A percentile compares a stretch with the other conserved stretches of the same genome.
These are phyloP conservation scores for Komagataella mondaviorum DNA, from an alignment of 805 yeast genomes.

Conservation along the genomic window DNA sequence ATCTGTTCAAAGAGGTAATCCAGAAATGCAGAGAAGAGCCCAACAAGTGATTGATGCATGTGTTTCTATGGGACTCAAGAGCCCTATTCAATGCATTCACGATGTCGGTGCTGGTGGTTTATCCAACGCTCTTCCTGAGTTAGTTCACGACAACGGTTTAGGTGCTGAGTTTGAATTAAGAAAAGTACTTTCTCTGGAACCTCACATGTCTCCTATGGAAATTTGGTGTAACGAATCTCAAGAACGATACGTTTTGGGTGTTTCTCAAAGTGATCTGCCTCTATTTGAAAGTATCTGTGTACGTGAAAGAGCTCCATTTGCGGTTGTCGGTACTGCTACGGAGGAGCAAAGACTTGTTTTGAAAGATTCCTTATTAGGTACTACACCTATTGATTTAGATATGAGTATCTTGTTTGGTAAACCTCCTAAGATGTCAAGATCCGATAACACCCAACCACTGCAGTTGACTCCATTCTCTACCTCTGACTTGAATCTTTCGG, in stretches of 20 bases:
- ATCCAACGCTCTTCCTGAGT: constrained; percentile 93
- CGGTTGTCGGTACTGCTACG: constrained; percentile 92
- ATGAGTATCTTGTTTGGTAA: constrained; percentile 94
- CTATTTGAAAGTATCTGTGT: constrained; percentile 68
- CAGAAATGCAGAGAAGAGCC: constrained; percentile 98
- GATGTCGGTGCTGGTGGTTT: constrained; percentile 99
- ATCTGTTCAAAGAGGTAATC: constrained; percentile 98
- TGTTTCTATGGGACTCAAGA: constrained; percentile 58
- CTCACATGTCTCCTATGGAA: constrained; percentile 99
- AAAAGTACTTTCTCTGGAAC: constrained; percentile 80
- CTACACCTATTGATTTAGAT: constrained; percentile 88
- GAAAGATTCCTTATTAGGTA: constrained; percentile 62
- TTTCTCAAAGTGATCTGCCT: constrained; percentile 63
- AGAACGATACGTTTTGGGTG: constrained; percentile 94
- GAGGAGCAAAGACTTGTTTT: constrained; percentile 71
- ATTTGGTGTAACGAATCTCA: constrained; percentile 99
- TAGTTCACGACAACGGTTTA: constrained; percentile 91
- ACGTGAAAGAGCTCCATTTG: constrained; percentile 93
- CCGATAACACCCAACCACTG: constrained; percentile 50
- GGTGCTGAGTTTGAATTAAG: constrained; percentile 92
- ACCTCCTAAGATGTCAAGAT: constrained; percentile 88
- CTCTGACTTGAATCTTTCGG: constrained; percentile 27
- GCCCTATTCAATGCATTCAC: constrained; percentile 89
- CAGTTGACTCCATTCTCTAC: constrained; percentile 25
- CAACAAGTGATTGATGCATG: constrained; percentile 96